A percentile compares a stretch with the other conserved stretches of the same genome.
Conservation (phyloP, 2,329 filamentous ascomycete genomes). For the Lachnellula willkommii region DNA sequence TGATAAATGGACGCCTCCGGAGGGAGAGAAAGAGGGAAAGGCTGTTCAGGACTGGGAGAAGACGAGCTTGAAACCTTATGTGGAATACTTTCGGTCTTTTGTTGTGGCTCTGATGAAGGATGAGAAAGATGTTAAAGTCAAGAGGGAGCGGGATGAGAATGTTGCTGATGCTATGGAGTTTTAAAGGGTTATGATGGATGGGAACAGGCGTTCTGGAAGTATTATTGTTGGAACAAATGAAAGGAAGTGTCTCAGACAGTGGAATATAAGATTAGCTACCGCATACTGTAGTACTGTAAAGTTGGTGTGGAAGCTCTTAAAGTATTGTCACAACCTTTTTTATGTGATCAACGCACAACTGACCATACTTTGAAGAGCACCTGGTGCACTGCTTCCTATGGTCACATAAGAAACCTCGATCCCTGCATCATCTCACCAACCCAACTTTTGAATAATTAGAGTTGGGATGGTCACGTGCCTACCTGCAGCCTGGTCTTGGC, state of each 20-base stretch:
- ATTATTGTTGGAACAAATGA: background rate
- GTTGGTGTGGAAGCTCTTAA: no score
- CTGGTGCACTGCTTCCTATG: no score
- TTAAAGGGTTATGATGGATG: constrained; percentile 33
- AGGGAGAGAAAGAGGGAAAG: constrained; percentile 40
- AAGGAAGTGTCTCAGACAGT: background rate
- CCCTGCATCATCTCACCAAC: no score
- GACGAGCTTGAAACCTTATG: constrained; percentile 87
- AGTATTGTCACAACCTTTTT: no score
- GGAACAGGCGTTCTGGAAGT: background rate
- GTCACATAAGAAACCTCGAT: no score
- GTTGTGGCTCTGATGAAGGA: constrained; percentile 76
- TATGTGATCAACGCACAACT: no score
- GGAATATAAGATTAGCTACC: no score
- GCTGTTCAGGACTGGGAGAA: constrained; percentile 86
- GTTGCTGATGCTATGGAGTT: constrained; percentile 58
- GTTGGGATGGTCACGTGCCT: background rate
- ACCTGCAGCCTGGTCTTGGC: constrained; percentile 1
- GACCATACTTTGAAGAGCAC: no score
- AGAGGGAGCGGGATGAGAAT: constrained; percentile 44
- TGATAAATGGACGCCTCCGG: constrained; percentile 63
- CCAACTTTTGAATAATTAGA: no score
- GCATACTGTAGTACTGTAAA: no score
- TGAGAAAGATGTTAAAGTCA: constrained; percentile 49
- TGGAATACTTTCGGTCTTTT: constrained; percentile 82